Evolutionary conservation across 2,329 filamentous ascomycete genomes (phyloP), one percentile per base, ranked within the genome.

Genomic region (Neopestalotiopsis rosae): DNA sequence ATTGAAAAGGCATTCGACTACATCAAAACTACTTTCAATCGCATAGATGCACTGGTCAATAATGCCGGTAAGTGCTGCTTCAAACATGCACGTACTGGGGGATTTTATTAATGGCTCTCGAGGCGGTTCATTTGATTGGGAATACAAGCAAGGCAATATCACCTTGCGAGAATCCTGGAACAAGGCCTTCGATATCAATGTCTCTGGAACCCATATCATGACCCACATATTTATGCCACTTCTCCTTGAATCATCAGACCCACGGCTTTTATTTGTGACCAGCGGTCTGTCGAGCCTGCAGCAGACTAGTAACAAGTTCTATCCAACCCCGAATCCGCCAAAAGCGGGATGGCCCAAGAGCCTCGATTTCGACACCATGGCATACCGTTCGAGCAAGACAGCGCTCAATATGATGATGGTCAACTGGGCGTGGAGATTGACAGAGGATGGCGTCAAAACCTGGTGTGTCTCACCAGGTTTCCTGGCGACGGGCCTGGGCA

Each of bases 41-140:
- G 76, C 13, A 52, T 90, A 2, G 88, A 90, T 64, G 76, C 80
- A 1, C 80, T 90, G 0, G 76, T 90, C 69, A 90, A 90, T 77
- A 90, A 90, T 67, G 88, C 85, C 0, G 88, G 86, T 82, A 24
- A 34, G 63, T 56, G 12, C 10, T 9, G n/a, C 42, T 49, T 42
- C 13, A 38, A 65, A 17, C 14, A 49, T 65, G 20, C n/a, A 14
- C 17, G 2, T 52, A 49, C 14, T 28, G 14, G 30, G 20, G 4
- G 32, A 10, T 12, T 10, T 14, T 83, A 85, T 32, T 82, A 78
- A 40, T 74, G 74, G n/a, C 84, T 84, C 71, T 38, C 9, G 13
- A 67, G 65, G 52, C 28, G 65, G 65, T n/a, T 32, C 58, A 20
- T 67, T 32, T n/a, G 86, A 89, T 69, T 30, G 28, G 3, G 70